Conservation (phyloP, 192 early-diverging fungal genomes). For the Diversispora eburnea region DNA sequence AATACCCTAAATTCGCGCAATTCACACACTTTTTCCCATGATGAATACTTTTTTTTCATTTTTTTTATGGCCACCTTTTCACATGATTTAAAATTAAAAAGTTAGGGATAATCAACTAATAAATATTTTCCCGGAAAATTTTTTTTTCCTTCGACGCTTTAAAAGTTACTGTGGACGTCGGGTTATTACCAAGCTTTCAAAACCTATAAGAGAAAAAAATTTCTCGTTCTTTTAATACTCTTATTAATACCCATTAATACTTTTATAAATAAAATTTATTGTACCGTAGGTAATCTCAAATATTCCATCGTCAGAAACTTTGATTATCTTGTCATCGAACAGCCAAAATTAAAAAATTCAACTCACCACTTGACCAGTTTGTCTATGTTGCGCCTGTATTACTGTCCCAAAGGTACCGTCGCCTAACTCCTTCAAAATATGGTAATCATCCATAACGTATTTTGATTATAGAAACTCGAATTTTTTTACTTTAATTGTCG, state of each 20-base stretch:
- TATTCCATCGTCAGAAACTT: too few species aligned
- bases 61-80: conserved; percentile 82
- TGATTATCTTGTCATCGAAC: not conserved
- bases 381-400: conserved; percentile 58
- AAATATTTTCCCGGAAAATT: too few species aligned
- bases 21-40: conserved; percentile 66
- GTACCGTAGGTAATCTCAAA: too few species aligned
- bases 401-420: conserved; percentile 84
- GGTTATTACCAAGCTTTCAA: too few species aligned
- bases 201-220: too few species aligned
- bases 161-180: too few species aligned
- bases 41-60: conserved; percentile 81
- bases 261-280: too few species aligned
- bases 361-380: conserved; percentile 65
- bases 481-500: too few species aligned
- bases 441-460: conserved; percentile 49
- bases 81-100: not conserved
- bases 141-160: too few species aligned
- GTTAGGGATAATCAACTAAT: not conserved
- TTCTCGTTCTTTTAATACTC: too few species aligned
- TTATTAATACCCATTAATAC: too few species aligned
- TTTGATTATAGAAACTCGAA: too few species aligned
- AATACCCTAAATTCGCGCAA: conserved; percentile 74
- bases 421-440: conserved; percentile 67
- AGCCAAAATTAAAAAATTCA: not conserved